Evolutionary conservation across 2,329 filamentous ascomycete genomes (phyloP).

Genomic region (Monascus ruber): DNA sequence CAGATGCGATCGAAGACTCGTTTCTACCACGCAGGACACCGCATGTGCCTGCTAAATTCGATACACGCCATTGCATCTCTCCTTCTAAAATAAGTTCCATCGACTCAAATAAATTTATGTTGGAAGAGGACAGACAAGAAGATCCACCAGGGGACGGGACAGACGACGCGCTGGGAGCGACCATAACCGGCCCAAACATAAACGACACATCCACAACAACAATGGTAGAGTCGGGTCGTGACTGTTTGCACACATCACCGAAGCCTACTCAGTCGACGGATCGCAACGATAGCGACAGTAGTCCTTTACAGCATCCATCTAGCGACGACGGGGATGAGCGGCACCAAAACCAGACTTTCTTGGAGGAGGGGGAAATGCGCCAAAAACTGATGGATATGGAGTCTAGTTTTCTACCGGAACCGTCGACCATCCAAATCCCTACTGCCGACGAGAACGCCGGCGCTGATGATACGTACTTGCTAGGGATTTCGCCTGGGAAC

Average conservation of each 20-base stretch:
- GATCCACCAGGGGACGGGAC: slow-evolving; percentile 3
- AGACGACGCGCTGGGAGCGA: slow-evolving; percentile 8
- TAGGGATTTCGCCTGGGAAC: slow-evolving; percentile 22
- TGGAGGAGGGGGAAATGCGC: slow-evolving; percentile 50
- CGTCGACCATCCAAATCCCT: slow-evolving; percentile 32
- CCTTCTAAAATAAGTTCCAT: slow-evolving; percentile 19
- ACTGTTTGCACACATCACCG: slow-evolving; percentile 14
- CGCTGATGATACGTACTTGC: slow-evolving; percentile 34
- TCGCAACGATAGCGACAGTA: slow-evolving; percentile 16
- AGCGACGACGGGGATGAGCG: slow-evolving; percentile 16
- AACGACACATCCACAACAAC: slow-evolving; percentile 9
- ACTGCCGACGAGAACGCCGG: slow-evolving; percentile 15
- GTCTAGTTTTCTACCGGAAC: slow-evolving; percentile 51
- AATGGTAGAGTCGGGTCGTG: slow-evolving; percentile 9
- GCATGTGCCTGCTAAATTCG: slow-evolving; percentile 23
- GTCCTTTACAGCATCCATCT: slow-evolving; percentile 13
- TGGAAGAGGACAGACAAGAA: slow-evolving; percentile 14
- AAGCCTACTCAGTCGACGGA: slow-evolving; percentile 22
- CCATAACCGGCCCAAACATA: slow-evolving; percentile 4
- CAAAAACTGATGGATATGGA: slow-evolving; percentile 50
- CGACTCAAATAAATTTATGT: slow-evolving; percentile 18
- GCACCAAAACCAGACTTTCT: slow-evolving; percentile 27
- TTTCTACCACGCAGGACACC: slow-evolving; percentile 14
- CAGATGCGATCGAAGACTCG: slow-evolving; percentile 12
- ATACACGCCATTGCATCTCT: slow-evolving; percentile 20